Percentiles rank a stretch among this genome's conserved stretches.
These are phyloP conservation scores for Earliella scabrosa DNA, from an alignment of 1,284 basidiomycete genomes.

Conservation along the genomic window DNA sequence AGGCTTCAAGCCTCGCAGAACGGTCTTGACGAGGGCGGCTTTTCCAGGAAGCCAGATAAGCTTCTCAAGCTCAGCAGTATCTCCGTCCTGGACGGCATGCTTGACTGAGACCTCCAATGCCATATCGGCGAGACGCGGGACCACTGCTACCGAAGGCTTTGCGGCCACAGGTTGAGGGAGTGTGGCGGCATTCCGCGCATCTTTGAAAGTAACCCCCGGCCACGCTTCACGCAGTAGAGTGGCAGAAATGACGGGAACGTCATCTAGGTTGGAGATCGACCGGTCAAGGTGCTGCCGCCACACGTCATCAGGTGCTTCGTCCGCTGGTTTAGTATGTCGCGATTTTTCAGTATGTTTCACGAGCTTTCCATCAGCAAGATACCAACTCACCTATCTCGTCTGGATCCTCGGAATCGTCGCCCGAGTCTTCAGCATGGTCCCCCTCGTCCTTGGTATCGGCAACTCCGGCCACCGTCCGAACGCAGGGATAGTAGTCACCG, in stretches of 20 bases:
- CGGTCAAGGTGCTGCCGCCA: too few relatives aligned
- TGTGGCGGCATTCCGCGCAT: too few relatives aligned
- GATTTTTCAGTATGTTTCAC: too few relatives aligned
- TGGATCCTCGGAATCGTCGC: too few relatives aligned
- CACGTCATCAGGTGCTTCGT: too few relatives aligned
- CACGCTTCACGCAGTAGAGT: background rate
- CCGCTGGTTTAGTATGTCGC: too few relatives aligned
- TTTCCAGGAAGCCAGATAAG: slow-evolving; percentile 34
- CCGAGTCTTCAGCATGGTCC: too few relatives aligned
- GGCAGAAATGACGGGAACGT: background rate
- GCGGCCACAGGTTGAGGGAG: too few relatives aligned
- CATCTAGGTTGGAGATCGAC: background rate
- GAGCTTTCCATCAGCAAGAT: too few relatives aligned
- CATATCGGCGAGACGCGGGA: slow-evolving; percentile 34
- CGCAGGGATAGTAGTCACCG: slow-evolving; percentile 34
- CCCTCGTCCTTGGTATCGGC: background rate
- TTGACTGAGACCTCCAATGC: slow-evolving; percentile 31
- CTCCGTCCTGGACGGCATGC: slow-evolving; percentile 28
- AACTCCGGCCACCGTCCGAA: too few relatives aligned
- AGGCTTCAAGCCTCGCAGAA: slow-evolving; percentile 23
- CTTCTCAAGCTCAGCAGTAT: slow-evolving; percentile 29
- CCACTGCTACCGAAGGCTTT: too few relatives aligned
- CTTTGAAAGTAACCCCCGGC: background rate
- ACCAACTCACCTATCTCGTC: too few relatives aligned
- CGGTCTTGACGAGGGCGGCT: slow-evolving; percentile 17